These are phyloP conservation scores for Pugionium cornutum DNA, from an alignment of 345 rosid genomes.

Conservation along the genomic window DNA sequence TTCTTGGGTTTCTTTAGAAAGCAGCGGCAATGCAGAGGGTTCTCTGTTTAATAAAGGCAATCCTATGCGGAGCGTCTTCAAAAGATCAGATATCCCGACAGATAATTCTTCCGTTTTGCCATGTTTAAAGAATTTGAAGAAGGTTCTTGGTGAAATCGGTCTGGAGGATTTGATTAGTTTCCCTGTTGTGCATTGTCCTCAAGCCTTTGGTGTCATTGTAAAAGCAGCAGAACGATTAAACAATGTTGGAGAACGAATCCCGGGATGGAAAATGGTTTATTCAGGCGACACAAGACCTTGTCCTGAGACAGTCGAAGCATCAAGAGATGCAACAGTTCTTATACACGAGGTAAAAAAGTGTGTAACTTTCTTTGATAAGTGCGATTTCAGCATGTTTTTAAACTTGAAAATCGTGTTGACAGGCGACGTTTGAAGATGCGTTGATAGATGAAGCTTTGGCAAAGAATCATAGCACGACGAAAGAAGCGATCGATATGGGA, in stretches of 20 bases:
- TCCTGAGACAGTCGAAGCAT: conserved; percentile 73
- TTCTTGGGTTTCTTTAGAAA: conserved; percentile 61
- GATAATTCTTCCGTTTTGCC: conserved; percentile 55
- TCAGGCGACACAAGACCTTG: conserved; percentile 99
- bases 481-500: conserved; percentile 89
- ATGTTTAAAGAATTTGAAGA: conserved; percentile 54
- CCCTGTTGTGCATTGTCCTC: conserved; percentile 98
- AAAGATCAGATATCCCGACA: conserved; percentile 51
- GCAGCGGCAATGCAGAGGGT: conserved; percentile 30
- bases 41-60: conserved; percentile 64
- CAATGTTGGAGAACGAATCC: conserved; percentile 61
- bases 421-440: conserved; percentile 96
- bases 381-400: not conserved
- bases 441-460: conserved; percentile 90
- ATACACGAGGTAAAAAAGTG: conserved; percentile 68
- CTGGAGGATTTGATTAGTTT: conserved; percentile 70
- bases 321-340: conserved; percentile 82
- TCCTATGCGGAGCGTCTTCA: conserved; percentile 75
- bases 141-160: conserved; percentile 62
- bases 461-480: conserved; percentile 92
- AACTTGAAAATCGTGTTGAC: not conserved
- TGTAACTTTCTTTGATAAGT: not conserved
- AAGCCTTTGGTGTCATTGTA: conserved; percentile 77
- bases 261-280: conserved; percentile 94
- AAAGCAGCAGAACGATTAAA: conserved; percentile 76